Percentiles rank a stretch among this genome's conserved stretches.
These are phyloP conservation scores for Bisporella sp. DNA, from an alignment of 2,329 filamentous ascomycete species.

Conservation along the genomic window DNA sequence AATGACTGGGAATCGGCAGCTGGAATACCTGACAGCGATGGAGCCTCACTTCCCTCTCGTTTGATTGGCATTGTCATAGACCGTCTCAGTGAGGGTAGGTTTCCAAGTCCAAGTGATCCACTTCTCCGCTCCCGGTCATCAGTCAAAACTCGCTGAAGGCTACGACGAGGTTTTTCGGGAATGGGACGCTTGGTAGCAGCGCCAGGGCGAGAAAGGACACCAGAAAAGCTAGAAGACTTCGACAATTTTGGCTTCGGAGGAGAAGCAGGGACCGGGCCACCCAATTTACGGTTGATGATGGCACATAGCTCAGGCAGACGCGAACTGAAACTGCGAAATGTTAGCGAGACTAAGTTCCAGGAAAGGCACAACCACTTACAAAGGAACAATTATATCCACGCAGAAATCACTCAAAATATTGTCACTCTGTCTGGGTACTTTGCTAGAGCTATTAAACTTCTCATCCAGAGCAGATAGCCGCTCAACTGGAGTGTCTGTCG, in stretches of 20 bases:
- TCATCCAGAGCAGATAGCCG: constrained; percentile 30
- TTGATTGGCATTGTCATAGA: constrained; percentile 63
- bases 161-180: constrained; percentile 37
- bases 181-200: constrained; percentile 42
- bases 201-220: constrained; percentile 41
- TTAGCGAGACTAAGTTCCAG: too few species aligned
- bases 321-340: constrained; percentile 54
- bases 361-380: constrained; percentile 41
- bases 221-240: constrained; percentile 35
- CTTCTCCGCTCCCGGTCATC: constrained; percentile 49
- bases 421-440: constrained; percentile 15
- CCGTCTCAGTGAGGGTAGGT: constrained; percentile 56
- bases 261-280: constrained; percentile 59
- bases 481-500: constrained; percentile 33
- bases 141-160: constrained; percentile 55
- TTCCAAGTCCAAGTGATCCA: constrained; percentile 49
- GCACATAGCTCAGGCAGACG: constrained; percentile 67
- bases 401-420: constrained; percentile 73
- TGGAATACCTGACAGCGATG: constrained; percentile 42
- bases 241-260: constrained; percentile 43
- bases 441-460: constrained; percentile 1
- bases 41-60: constrained; percentile 58
- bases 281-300: constrained; percentile 67
- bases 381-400: constrained; percentile 72
- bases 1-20: constrained; percentile 32